phyloP scores from a whole-genome alignment of 257 asterid species.

The Knoxia roxburghii region DNA sequence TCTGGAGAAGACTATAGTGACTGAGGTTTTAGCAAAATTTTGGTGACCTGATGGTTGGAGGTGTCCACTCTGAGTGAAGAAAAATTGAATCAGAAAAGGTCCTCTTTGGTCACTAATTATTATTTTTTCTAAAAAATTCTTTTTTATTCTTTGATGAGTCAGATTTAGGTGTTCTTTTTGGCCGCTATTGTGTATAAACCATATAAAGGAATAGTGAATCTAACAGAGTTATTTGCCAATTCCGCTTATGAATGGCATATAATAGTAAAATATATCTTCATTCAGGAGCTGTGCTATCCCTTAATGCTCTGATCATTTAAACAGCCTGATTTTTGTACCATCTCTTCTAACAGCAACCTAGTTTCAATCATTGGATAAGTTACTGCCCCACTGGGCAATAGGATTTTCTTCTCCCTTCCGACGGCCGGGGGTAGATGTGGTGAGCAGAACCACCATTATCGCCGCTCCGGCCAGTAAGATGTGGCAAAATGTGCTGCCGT shows the following conservation, averaged over 20 bases:
- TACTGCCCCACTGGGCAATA: too few relatives aligned
- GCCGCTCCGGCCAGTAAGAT: too few relatives aligned
- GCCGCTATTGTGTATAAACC: constrained; percentile 12
- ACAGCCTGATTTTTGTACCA: too few relatives aligned
- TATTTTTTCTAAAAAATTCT: background rate
- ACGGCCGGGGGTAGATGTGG: too few relatives aligned
- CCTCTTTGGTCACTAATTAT: background rate
- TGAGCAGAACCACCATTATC: too few relatives aligned
- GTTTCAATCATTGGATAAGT: too few relatives aligned
- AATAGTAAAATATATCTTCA: too few relatives aligned
- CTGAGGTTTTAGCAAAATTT: constrained; percentile 25
- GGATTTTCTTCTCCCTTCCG: too few relatives aligned
- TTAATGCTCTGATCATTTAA: too few relatives aligned
- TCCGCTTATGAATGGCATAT: background rate
- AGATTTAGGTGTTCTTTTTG: constrained; percentile 2
- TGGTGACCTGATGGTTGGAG: constrained; percentile 7
- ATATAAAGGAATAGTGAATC: constrained; percentile 7
- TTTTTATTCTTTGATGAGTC: constrained; percentile 19
- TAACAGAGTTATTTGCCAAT: background rate
- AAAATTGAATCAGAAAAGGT: constrained; percentile 1
- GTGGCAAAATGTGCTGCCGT: too few relatives aligned
- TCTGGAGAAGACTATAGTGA: constrained; percentile 77
- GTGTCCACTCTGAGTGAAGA: background rate
- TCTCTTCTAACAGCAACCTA: too few relatives aligned
- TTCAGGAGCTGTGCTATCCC: too few relatives aligned